Evolutionary conservation across 768 basidiomycete genomes (phyloP), one percentile per base, ranked within the genome.

Genomic region (Leccinum broughii): DNA sequence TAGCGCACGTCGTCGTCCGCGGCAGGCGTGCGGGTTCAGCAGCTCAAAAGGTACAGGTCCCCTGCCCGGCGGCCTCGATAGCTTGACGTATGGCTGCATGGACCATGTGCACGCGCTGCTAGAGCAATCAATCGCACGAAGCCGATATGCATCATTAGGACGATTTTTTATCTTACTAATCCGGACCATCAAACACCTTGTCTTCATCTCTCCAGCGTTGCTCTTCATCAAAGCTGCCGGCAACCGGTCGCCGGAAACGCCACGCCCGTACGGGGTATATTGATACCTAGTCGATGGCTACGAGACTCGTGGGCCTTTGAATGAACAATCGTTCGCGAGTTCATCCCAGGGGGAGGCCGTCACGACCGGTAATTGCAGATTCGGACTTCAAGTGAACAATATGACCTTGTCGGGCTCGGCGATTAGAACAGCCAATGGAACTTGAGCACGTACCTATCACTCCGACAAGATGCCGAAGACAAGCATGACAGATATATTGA

Each of bases 101-200:
- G 7, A 59, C 50, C 67, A 60, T 58, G 64, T 48, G 57, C 32
- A 24, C 55, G 10, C 41, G 50, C 51, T 55, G 26, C 54, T 41
- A 54, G 61, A 56, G 69, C 62, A 71, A 70, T 70, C 55, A 62
- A 70, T 71, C 69, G 67, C 50, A 61, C 60, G 69, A 70, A 70
- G 67, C 54, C 39, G 32, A 10, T n/a, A 44, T 30, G 22, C 55
- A 60, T 50, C 59, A 51, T 56, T 64, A 51, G 66, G 58, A 58
- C 37, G 24, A 20, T 51, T 50, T 44, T 41, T 55, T 62, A 56
- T 59, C 65, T 69, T 61, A 64, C 68, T 67, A 66, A 69, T 61
- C 46, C 8, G 35, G 49, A 37, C 39, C 60, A 59, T 62, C 62
- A 56, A 53, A 28, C 34, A 13, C 49, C 46, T 30, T 39, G 46